Evolutionary conservation across 441 rosid genomes (phyloP).

Genomic region (Adansonia rubrostipa): DNA sequence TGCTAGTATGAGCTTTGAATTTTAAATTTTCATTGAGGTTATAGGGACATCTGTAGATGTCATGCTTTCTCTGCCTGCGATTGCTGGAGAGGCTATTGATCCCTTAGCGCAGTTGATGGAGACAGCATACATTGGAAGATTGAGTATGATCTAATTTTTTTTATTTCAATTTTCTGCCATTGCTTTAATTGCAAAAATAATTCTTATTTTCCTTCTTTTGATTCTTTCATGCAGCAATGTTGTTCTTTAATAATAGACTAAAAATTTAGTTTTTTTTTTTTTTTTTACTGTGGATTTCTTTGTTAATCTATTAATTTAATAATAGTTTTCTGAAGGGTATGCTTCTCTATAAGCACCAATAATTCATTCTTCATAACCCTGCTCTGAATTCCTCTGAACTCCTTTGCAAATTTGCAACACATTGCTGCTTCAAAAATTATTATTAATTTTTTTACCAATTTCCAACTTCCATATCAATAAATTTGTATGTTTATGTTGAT

Average conservation of each 20-base stretch:
- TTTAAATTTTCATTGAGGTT: constrained; percentile 49
- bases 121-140: constrained; percentile 96
- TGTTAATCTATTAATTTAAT: not conserved
- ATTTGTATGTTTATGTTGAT: constrained; percentile 10
- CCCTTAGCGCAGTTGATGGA: constrained; percentile 89
- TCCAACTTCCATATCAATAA: not conserved
- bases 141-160: constrained; percentile 51
- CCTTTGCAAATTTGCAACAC: not conserved
- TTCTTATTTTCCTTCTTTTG: not conserved
- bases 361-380: not conserved
- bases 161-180: not conserved
- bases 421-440: not conserved
- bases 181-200: constrained; percentile 20
- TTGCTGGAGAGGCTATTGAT: constrained; percentile 93
- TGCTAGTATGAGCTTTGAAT: constrained; percentile 20
- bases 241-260: not conserved
- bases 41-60: constrained; percentile 42
- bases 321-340: not conserved
- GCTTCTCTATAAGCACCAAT: not conserved
- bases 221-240: not conserved
- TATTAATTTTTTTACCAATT: not conserved
- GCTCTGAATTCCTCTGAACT: no score
- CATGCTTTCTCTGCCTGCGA: constrained; percentile 85
- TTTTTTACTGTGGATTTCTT: not conserved
- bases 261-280: not conserved